Conservation (phyloP, 306 rosid species). For the Mimosa pudica region DNA sequence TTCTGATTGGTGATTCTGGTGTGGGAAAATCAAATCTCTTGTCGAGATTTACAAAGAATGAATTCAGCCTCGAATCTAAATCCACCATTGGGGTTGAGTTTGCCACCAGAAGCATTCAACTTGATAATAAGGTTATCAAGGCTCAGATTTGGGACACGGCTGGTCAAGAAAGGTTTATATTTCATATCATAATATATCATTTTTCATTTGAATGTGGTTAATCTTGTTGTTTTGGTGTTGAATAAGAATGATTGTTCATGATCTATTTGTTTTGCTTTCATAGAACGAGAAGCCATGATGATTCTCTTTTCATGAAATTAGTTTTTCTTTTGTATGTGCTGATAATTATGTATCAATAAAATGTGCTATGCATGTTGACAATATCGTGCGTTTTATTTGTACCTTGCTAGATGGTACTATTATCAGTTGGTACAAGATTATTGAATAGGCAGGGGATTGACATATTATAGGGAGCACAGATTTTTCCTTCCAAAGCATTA, state of each 20-base stretch:
- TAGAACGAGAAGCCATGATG: not conserved
- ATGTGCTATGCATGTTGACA: not conserved
- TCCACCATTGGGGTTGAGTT: slow-evolving; percentile 93
- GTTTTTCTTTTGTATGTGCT: not conserved
- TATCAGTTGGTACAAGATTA: not conserved
- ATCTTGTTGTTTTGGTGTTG: not conserved
- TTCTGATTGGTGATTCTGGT: slow-evolving; percentile 83
- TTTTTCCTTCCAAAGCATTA: not conserved
- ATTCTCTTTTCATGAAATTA: slow-evolving; percentile 10
- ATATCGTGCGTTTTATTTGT: too few species aligned
- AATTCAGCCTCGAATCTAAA: slow-evolving; percentile 81
- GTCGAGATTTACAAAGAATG: slow-evolving; percentile 73
- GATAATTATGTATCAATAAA: not conserved
- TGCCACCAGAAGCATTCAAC: slow-evolving; percentile 81
- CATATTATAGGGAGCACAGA: not conserved
- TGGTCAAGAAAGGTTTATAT: slow-evolving; percentile 77
- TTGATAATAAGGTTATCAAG: slow-evolving; percentile 82
- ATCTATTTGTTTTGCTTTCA: not conserved
- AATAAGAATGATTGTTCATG: not conserved
- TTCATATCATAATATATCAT: not conserved
- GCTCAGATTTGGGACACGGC: slow-evolving; percentile 98
- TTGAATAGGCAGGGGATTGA: not conserved
- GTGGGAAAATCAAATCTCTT: slow-evolving; percentile 50
- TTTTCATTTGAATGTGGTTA: not conserved
- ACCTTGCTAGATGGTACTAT: too few species aligned